These are phyloP conservation scores for Westerdykella aurantiaca DNA, from an alignment of 2,329 filamentous ascomycete genomes.

Conservation along the genomic window DNA sequence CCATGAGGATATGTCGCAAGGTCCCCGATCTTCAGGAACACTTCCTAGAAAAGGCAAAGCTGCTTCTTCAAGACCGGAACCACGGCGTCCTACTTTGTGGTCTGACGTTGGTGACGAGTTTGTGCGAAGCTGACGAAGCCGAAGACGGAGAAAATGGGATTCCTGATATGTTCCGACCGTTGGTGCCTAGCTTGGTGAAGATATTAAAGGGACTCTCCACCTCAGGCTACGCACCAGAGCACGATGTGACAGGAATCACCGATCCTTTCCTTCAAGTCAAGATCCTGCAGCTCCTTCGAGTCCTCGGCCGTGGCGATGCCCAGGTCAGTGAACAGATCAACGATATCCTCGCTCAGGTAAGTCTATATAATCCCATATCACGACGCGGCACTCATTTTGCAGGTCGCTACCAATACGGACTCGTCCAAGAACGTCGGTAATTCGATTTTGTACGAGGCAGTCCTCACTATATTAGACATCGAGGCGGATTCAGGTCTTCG, in stretches of 20 bases:
- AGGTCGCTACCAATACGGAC: constrained; percentile 94
- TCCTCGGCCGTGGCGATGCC: constrained; percentile 78
- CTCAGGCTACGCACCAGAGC: constrained; percentile 94
- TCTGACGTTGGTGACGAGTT: constrained; percentile 79
- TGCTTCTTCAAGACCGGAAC: constrained; percentile 84
- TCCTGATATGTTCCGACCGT: constrained; percentile 82
- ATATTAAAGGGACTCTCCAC: constrained; percentile 88
- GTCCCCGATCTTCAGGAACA: constrained; percentile 96
- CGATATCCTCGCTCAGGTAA: constrained; percentile 83
- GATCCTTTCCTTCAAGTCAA: constrained; percentile 98
- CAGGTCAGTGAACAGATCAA: constrained; percentile 96
- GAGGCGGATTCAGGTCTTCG: constrained; percentile 93
- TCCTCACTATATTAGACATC: constrained; percentile 94
- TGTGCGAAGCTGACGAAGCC: constrained; percentile 91
- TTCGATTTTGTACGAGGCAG: constrained; percentile 94
- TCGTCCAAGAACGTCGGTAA: constrained; percentile 98
- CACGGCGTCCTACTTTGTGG: constrained; percentile 93
- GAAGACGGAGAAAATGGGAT: constrained; percentile 86
- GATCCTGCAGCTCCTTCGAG: constrained; percentile 77
- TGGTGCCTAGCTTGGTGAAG: constrained; percentile 79
- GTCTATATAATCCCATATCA: not conserved
- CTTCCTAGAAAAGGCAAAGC: constrained; percentile 88
- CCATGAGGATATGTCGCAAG: constrained; percentile 97
- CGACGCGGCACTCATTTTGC: constrained; percentile 11
- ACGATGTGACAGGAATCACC: constrained; percentile 96